Base-by-base conservation (phyloP, 352 stramenopile species). In the Pseudoperonospora humuli region DNA sequence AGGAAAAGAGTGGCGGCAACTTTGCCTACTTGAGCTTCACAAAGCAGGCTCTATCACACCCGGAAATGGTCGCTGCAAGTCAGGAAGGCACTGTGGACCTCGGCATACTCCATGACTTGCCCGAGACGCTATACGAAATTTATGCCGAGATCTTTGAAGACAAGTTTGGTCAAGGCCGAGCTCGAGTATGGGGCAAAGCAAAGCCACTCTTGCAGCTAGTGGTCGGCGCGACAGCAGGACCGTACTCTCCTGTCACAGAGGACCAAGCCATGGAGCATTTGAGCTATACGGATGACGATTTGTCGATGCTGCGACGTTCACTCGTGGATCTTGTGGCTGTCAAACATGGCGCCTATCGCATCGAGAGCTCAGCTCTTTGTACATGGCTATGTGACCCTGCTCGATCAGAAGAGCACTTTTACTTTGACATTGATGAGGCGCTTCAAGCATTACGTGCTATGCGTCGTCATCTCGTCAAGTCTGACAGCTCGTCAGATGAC, bases 71-170 rank as follows among this genome's bases (percentile, higher is more conserved):
- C 0, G 38, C 37, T 3, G 34, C 48, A 3, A 54, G 47, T 11
- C 72, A 84, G 17, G 65, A 81, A 23, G 70, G 63, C 1, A 49
- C 47, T 13, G 67, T 90, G 27, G 62, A 73, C 0, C 61, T 91
- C 2, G 68, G 67, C 7, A 66, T 90, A 7, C 58, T 89, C 4
- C 52, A 85, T 13, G 75, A 93, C 19, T 56, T 93, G 23, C 81
- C 81, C 2, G 66, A 90, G 54, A 79, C 75, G 11, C 53, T 93
- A 20, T 83, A 77, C 51, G 81, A 88, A 32, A 93, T 93, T 41
- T 90, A 84, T 43, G 66, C 70, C 1, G 74, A 88, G 52, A 89
- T 93, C 29, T 93, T 93, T 35, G 74, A 93, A 38, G 81, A 93
- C 50, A 93, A 93, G 57, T 93, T 90, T 39, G 81, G 81, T 20